Percentiles rank a stretch among this genome's conserved stretches.
phyloP scores from a whole-genome alignment of 345 rosid species.

The Geranium rotundifolium region DNA sequence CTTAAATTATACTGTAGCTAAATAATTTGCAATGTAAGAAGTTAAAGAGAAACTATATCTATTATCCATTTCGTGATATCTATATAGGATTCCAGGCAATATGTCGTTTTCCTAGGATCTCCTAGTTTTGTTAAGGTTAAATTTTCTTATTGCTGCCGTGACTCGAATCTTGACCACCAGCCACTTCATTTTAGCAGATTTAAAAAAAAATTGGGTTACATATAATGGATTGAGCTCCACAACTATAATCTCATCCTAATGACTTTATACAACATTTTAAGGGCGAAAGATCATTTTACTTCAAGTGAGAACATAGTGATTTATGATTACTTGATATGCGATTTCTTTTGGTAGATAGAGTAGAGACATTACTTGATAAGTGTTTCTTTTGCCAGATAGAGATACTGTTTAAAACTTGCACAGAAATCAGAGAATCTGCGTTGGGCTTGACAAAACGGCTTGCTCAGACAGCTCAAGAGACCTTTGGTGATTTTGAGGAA shows the following conservation, averaged over 20 bases:
- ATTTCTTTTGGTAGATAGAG: no score
- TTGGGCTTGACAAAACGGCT: conserved; percentile 75
- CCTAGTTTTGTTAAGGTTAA: not conserved
- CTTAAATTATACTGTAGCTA: no score
- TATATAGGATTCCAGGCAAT: not conserved
- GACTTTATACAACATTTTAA: no score
- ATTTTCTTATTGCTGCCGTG: no score
- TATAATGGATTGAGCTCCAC: no score
- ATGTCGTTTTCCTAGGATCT: not conserved
- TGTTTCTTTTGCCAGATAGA: conserved; percentile 46
- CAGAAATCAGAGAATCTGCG: conserved; percentile 80
- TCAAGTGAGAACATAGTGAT: not conserved
- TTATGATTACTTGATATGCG: not conserved
- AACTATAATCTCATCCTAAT: no score
- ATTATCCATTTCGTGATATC: not conserved
- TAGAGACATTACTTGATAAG: not conserved
- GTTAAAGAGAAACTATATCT: not conserved
- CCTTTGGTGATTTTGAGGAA: conserved; percentile 97
- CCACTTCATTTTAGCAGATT: no score
- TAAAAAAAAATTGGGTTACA: no score
- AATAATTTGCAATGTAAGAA: not conserved
- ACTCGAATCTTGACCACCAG: no score
- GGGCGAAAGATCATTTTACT: not conserved
- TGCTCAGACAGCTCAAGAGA: conserved; percentile 90
- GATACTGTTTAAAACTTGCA: conserved; percentile 69